Base-by-base conservation (phyloP, 2,329 filamentous ascomycete species). In the Acephala macrosclerotiorum region DNA sequence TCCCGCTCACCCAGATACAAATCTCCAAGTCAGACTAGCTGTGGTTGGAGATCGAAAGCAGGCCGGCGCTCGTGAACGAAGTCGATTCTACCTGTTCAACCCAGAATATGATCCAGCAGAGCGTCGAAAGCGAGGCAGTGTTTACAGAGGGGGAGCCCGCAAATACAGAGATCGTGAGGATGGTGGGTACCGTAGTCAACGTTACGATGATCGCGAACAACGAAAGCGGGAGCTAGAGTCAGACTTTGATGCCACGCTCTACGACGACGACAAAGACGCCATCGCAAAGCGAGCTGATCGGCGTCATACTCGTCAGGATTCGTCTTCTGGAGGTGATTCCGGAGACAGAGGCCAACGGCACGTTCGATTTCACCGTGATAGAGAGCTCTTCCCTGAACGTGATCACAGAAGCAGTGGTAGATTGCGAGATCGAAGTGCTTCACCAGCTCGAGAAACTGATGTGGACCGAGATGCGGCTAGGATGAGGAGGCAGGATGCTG, bases 51-150 rank as follows among this genome's bases (percentile, higher is more conserved):
- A 99, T 79, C 90, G 85, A 76, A 99, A 99, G 79, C 86, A 89
- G 73, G 86, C 83, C 51, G 90, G 92, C 47, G 95, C 96, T 1
- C 87, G 93, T 12, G 86, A 91, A 59, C 86, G 91, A 67, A 98
- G 95, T 79, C 87, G 93, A 14, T 98, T 96, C 81, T 99, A 99
- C 77, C 87, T 97, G 40, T 85, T 96, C 74, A 92, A 98, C 73
- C 95, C 95, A 0, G 92, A 97, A 72, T 89, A 94, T 75, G 94
- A 97, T 74, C 93, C 91, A 2, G 89, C 90, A 71, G 93, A 92
- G 79, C 86, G 87, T 60, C 82, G 89, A 68, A 85, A 89, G 66
- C 83, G 82, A 65, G 83, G 86, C 59, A 83, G 86, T 51, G 76
- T 78, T 16, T 49, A 53, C 26, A 53, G 49, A 53, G 73, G 75